Evolutionary conservation across 257 asterid species (phyloP), one percentile per base, ranked within the genome.

Genomic region (Ophiorrhiza pumila): DNA sequence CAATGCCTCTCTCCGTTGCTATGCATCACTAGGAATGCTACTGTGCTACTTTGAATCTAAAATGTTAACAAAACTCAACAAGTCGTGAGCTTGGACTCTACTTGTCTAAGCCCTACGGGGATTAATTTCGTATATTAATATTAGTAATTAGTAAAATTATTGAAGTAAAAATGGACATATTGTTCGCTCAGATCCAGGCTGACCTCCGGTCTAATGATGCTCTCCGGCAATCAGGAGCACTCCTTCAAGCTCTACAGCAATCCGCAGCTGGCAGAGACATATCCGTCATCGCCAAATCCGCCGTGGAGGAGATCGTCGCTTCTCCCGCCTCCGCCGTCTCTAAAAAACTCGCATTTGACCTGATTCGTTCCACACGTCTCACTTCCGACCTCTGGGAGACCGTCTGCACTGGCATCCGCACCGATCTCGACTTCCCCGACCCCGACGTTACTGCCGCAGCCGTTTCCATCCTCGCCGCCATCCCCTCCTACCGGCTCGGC

Each of bases 151-250:
- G n/a, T n/a, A n/a, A n/a, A n/a, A n/a, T n/a, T n/a, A n/a, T n/a
- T n/a, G n/a, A n/a, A n/a, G n/a, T n/a, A n/a, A n/a, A n/a, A n/a
- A 92, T 92, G 98, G 98, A 92, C 80, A 88, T 92, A 73, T 87
- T 92, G 42, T 87, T 88, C 55, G 91, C 98, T 62, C 96, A 92
- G 87, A 92, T 92, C 85, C 98, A 92, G 79, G 96, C 98, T 32
- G 98, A 89, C 83, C 95, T 91, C 67, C 92, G 89, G 23, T 91
- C 97, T 58, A 91, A 88, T 69, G 96, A 91, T 79, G 92, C 97
- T 14, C 95, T 91, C 75, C 93, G 97, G 49, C 97, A 91, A 76
- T 85, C 96, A n/a, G 83, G 96, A 64, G 97, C 97, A 0, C 87
- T 91, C 42, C 93, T 91, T 66, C 97, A 88, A 80, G 97, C 97